phyloP scores from a whole-genome alignment of 2,329 filamentous ascomycete species.

The Amylocarpus encephaloides region DNA sequence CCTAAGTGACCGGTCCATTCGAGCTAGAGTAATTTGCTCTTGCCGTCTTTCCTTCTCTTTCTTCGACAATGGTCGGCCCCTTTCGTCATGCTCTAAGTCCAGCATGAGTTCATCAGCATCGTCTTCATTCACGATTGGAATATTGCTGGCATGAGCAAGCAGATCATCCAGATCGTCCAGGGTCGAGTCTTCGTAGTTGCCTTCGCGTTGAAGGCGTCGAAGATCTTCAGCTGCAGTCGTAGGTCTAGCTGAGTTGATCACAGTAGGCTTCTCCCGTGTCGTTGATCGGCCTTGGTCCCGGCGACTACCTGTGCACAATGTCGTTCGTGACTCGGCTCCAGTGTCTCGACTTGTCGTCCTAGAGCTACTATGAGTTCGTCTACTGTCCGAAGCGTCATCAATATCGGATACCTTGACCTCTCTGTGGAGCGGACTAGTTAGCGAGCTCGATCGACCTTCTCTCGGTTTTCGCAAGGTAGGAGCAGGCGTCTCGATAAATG shows the following conservation, averaged over 20 bases:
- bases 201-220: slow-evolving; percentile 23
- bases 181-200: slow-evolving; percentile 27
- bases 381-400: not conserved
- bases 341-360: not conserved
- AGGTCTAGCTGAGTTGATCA: slow-evolving; percentile 22
- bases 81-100: slow-evolving; percentile 20
- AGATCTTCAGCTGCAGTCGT: slow-evolving; percentile 26
- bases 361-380: not conserved
- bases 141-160: slow-evolving; percentile 3
- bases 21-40: slow-evolving; percentile 40
- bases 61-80: slow-evolving; percentile 16
- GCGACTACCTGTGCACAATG: too few relatives aligned
- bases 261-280: not conserved
- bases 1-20: slow-evolving; percentile 48
- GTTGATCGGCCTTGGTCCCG: too few relatives aligned
- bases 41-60: slow-evolving; percentile 28
- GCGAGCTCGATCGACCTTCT: slow-evolving; percentile 6
- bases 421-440: not conserved
- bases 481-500: slow-evolving; percentile 31
- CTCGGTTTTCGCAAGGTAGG: slow-evolving; percentile 31
- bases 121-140: too few relatives aligned
- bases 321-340: not conserved
- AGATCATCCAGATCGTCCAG: slow-evolving; percentile 22
- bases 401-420: not conserved
- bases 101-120: slow-evolving; percentile 5